Conservation (phyloP, 2,329 filamentous ascomycete species). For the Apiospora koreana region DNA sequence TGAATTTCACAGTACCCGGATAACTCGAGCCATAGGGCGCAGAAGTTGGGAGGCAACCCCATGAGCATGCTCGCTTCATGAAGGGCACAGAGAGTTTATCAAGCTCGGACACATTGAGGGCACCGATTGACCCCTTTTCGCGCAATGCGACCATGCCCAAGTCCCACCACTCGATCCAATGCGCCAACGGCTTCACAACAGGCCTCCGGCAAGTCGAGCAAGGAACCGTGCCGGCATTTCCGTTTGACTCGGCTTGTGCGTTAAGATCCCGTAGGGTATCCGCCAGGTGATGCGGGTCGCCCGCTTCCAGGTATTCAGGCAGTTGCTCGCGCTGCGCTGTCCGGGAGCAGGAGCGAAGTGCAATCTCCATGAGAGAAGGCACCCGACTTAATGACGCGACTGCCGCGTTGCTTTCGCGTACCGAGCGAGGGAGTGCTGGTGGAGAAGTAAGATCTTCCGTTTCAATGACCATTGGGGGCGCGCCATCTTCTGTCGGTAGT, state of each 20-base stretch:
- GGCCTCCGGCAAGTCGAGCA: conserved; percentile 54
- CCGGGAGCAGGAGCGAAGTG: conserved; percentile 47
- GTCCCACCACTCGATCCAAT: conserved; percentile 67
- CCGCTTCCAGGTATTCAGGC: conserved; percentile 42
- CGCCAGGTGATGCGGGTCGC: conserved; percentile 39
- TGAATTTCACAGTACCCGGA: background rate
- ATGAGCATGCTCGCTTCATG: conserved; percentile 10
- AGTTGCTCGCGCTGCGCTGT: conserved; percentile 45
- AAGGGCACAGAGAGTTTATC: conserved; percentile 3
- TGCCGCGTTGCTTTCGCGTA: conserved; percentile 8
- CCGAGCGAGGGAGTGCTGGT: conserved; percentile 18
- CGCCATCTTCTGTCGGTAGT: conserved; percentile 8
- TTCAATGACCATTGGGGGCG: conserved; percentile 16
- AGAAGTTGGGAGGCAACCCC: background rate
- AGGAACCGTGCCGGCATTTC: conserved; percentile 43
- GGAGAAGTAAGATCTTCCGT: conserved; percentile 25
- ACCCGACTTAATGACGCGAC: conserved; percentile 35
- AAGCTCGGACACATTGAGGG: background rate
- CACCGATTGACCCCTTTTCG: background rate
- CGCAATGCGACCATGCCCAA: background rate
- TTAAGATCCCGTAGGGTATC: conserved; percentile 41
- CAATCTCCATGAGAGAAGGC: conserved; percentile 52
- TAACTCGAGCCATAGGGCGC: background rate
- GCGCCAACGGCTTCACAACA: conserved; percentile 51
- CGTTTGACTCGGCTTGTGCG: conserved; percentile 40